A percentile compares a stretch with the other conserved stretches of the same genome.
These are phyloP conservation scores for Neodidymelliopsis sp. DNA, from an alignment of 2,329 filamentous ascomycete species.

Conservation along the genomic window DNA sequence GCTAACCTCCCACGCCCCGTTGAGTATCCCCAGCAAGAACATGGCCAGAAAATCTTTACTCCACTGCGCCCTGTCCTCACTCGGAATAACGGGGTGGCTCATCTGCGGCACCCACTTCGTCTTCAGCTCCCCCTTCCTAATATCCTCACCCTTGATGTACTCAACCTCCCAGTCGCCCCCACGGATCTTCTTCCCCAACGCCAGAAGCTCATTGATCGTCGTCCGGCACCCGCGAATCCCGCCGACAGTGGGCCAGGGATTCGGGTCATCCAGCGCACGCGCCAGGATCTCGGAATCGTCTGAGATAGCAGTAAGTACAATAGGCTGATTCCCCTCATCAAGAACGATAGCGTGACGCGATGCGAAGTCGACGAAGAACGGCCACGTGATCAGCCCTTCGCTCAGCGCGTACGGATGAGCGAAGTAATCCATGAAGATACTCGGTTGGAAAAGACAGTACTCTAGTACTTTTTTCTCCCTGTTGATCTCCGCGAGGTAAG, in stretches of 20 bases:
- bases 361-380: constrained; percentile 44
- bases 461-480: constrained; percentile 61
- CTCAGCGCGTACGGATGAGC: constrained; percentile 58
- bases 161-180: constrained; percentile 51
- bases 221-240: constrained; percentile 37
- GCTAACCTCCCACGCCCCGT: constrained; percentile 55
- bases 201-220: constrained; percentile 36
- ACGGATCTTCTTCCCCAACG: constrained; percentile 38
- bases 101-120: constrained; percentile 53
- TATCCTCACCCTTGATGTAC: constrained; percentile 56
- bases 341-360: constrained; percentile 39
- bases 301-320: constrained; percentile 37
- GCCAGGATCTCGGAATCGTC: constrained; percentile 38
- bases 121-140: constrained; percentile 53
- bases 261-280: constrained; percentile 33
- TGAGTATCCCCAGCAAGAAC: constrained; percentile 52
- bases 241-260: constrained; percentile 37
- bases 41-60: constrained; percentile 52
- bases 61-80: constrained; percentile 45
- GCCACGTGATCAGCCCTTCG: constrained; percentile 53
- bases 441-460: constrained; percentile 64
- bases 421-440: constrained; percentile 64
- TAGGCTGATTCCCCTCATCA: constrained; percentile 33
- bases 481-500: constrained; percentile 59
- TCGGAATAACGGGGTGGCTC: constrained; percentile 45